phyloP scores from a whole-genome alignment of 352 stramenopile species.

The Ochromonadaceae sp. region DNA sequence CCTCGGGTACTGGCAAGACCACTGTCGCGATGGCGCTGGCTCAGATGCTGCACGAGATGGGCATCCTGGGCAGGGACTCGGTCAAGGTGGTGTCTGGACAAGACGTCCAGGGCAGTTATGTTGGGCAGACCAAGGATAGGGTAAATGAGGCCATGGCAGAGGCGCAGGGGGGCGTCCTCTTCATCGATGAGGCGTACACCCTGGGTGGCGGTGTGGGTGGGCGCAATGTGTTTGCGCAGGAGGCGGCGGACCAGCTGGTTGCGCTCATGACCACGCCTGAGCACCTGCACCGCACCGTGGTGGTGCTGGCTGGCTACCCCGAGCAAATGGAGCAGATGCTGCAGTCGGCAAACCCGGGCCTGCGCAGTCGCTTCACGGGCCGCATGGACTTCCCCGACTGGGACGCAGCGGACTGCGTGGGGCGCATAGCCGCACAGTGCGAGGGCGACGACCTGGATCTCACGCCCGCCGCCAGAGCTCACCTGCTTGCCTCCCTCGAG shows the following conservation, averaged over 20 bases:
- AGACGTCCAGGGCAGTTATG: slow-evolving; percentile 44
- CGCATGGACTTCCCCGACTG: slow-evolving; percentile 69
- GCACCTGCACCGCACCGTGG: slow-evolving; percentile 54
- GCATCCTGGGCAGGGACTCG: slow-evolving; percentile 65
- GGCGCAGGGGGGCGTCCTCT: slow-evolving; percentile 58
- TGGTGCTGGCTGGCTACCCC: slow-evolving; percentile 70
- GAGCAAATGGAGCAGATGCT: slow-evolving; percentile 71
- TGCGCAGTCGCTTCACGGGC: slow-evolving; percentile 70
- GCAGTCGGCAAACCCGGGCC: slow-evolving; percentile 50
- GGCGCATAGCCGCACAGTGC: slow-evolving; percentile 36
- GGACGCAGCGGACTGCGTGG: slow-evolving; percentile 52
- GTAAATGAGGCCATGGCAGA: slow-evolving; percentile 54
- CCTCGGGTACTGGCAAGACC: slow-evolving; percentile 65
- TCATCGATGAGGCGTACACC: slow-evolving; percentile 73
- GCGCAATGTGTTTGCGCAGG: slow-evolving; percentile 40
- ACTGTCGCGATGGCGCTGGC: slow-evolving; percentile 74
- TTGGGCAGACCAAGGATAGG: slow-evolving; percentile 62
- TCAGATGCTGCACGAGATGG: slow-evolving; percentile 77
- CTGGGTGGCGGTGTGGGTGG: slow-evolving; percentile 28
- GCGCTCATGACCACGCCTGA: slow-evolving; percentile 62
- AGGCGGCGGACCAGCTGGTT: slow-evolving; percentile 70
- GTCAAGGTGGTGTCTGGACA: slow-evolving; percentile 64
- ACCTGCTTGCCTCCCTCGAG: slow-evolving; percentile 19
- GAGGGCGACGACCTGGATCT: slow-evolving; percentile 37
- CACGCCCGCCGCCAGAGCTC: slow-evolving; percentile 21